Conservation (phyloP, 345 rosid species). For the Aquilaria sinensis region DNA sequence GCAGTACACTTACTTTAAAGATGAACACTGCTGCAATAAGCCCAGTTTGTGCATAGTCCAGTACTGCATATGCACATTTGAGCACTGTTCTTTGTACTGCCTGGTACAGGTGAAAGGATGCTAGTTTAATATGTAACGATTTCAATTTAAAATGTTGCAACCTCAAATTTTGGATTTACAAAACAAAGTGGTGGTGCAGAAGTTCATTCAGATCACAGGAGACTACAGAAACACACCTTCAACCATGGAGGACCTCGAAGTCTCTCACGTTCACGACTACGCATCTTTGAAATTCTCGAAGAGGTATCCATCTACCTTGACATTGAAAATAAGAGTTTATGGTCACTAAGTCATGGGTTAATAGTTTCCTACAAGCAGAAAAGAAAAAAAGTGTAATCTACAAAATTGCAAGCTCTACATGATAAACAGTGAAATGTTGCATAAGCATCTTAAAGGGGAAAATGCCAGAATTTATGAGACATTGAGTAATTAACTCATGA, state of each 20-base stretch:
- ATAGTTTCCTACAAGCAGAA: too few relatives aligned
- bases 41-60: conserved; percentile 97
- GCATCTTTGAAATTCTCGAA: conserved; percentile 92
- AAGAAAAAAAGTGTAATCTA: too few relatives aligned
- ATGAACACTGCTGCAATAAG: conserved; percentile 94
- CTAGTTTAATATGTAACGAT: neutral
- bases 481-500: too few relatives aligned
- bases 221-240: conserved; percentile 43
- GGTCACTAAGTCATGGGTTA: too few relatives aligned
- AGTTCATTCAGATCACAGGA: neutral
- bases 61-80: conserved; percentile 66
- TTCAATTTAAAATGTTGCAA: too few relatives aligned
- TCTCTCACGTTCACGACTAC: conserved; percentile 85
- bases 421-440: too few relatives aligned
- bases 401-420: too few relatives aligned
- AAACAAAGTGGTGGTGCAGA: neutral
- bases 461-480: too few relatives aligned
- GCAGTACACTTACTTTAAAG: conserved; percentile 61
- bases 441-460: too few relatives aligned
- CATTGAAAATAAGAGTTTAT: conserved; percentile 22
- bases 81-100: conserved; percentile 81
- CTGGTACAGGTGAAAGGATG: conserved; percentile 32
- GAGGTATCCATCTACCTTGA: conserved; percentile 93
- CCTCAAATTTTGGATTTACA: neutral
- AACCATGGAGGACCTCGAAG: conserved; percentile 96